Conservation (phyloP, 73 alveolate genomes). For the Tetrahymena thermophila region DNA sequence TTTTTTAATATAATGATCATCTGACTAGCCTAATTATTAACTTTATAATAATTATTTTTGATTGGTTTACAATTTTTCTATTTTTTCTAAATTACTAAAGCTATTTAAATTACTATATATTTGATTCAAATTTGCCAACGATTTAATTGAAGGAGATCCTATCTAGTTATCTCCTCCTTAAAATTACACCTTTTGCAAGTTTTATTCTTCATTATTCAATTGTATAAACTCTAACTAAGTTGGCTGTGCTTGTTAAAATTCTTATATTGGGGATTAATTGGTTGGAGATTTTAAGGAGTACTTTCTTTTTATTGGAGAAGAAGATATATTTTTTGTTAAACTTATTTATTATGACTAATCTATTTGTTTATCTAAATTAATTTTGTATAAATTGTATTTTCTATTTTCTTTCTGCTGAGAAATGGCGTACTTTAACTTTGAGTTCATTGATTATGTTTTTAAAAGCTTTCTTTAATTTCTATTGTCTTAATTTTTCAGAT, state of each 20-base stretch:
- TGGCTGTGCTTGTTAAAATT: neutral
- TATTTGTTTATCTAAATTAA: neutral
- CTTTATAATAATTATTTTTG: neutral
- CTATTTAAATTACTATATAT: neutral
- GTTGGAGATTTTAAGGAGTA: neutral
- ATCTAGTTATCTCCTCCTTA: neutral
- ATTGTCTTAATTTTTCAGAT: neutral
- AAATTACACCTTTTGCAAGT: too few species aligned
- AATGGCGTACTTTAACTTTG: neutral
- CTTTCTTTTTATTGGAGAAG: neutral
- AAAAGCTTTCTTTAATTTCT: neutral
- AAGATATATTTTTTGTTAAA: neutral
- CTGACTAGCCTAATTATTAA: neutral
- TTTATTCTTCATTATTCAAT: neutral
- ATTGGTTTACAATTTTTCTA: neutral
- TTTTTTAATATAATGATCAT: neutral
- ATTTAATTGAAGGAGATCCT: neutral
- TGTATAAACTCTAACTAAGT: neutral
- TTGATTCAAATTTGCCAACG: neutral
- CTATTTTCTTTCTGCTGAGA: neutral
- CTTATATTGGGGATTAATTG: neutral
- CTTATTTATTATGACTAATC: neutral
- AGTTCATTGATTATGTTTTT: neutral
- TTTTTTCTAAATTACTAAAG: neutral
- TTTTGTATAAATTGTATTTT: neutral